Conservation (phyloP, 345 rosid species). For the Brassica cretica region DNA sequence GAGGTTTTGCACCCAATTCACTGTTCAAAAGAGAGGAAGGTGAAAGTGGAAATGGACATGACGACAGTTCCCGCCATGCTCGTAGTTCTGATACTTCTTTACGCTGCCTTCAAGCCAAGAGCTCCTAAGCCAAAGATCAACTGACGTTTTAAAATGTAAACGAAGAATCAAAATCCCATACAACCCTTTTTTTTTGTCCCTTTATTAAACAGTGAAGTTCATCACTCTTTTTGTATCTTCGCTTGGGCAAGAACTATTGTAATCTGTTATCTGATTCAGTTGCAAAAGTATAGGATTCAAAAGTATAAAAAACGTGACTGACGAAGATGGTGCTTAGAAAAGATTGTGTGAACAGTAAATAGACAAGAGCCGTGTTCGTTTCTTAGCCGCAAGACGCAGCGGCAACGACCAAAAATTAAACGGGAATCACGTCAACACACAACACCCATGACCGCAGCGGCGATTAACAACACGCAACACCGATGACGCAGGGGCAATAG, state of each 20-base stretch:
- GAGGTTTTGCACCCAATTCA: constrained; percentile 80
- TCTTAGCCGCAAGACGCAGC: too few relatives aligned
- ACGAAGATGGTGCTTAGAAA: constrained; percentile 7
- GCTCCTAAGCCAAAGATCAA: constrained; percentile 92
- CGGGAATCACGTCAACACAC: too few relatives aligned
- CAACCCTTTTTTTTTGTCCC: background rate
- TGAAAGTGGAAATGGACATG: constrained; percentile 66
- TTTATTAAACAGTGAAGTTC: background rate
- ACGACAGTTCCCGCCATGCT: constrained; percentile 91
- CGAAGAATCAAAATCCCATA: background rate
- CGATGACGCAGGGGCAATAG: too few relatives aligned
- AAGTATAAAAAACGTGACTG: background rate
- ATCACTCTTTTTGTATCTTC: constrained; percentile 13
- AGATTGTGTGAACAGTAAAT: background rate
- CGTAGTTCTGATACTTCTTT: constrained; percentile 58
- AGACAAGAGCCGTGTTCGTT: too few relatives aligned
- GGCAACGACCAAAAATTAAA: too few relatives aligned
- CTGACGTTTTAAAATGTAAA: constrained; percentile 37
- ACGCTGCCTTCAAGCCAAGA: constrained; percentile 70
- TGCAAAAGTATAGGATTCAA: background rate
- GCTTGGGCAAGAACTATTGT: constrained; percentile 23
- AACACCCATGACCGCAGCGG: too few relatives aligned
- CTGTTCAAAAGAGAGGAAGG: constrained; percentile 79
- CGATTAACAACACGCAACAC: too few relatives aligned
- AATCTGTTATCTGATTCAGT: constrained; percentile 8